phyloP scores from a whole-genome alignment of 2,329 filamentous ascomycete species.

The Aureobasidium sp. region DNA sequence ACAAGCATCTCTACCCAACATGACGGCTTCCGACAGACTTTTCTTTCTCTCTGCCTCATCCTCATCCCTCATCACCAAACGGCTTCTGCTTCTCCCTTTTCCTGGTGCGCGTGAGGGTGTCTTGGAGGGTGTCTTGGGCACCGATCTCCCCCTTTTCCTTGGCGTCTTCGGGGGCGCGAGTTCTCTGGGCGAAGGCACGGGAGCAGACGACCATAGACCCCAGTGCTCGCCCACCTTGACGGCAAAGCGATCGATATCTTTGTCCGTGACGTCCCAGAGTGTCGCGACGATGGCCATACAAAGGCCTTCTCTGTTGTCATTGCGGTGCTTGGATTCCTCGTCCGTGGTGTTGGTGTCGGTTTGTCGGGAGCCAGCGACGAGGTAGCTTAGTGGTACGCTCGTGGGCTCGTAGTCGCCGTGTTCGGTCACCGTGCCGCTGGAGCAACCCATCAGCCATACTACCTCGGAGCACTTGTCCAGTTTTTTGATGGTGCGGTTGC shows the following conservation, averaged over 20 bases:
- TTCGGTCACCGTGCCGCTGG: slow-evolving; percentile 70
- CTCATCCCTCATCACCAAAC: slow-evolving; percentile 22
- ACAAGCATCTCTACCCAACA: slow-evolving; percentile 66
- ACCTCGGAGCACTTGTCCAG: slow-evolving; percentile 39
- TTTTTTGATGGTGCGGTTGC: slow-evolving; percentile 69
- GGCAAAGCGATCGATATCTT: slow-evolving; percentile 91
- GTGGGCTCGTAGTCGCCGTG: slow-evolving; percentile 84
- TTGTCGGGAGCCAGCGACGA: slow-evolving; percentile 61
- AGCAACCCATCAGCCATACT: slow-evolving; percentile 89
- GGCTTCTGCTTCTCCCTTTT: slow-evolving; percentile 21
- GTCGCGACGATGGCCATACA: slow-evolving; percentile 75
- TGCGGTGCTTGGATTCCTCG: neutral
- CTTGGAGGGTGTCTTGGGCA: slow-evolving; percentile 25
- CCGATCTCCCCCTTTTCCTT: slow-evolving; percentile 17
- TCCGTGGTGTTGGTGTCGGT: neutral
- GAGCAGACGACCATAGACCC: slow-evolving; percentile 52
- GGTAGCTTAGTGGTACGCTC: slow-evolving; percentile 83
- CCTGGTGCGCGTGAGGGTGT: slow-evolving; percentile 25
- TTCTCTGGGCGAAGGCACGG: slow-evolving; percentile 22
- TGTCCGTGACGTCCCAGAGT: slow-evolving; percentile 96
- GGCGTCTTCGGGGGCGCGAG: slow-evolving; percentile 23
- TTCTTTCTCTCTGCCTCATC: slow-evolving; percentile 29
- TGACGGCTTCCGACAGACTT: slow-evolving; percentile 70
- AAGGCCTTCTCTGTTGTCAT: slow-evolving; percentile 18
- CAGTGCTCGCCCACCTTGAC: slow-evolving; percentile 71